phyloP scores from a whole-genome alignment of 441 rosid genomes.

The Rhodomyrtus psidioides region DNA sequence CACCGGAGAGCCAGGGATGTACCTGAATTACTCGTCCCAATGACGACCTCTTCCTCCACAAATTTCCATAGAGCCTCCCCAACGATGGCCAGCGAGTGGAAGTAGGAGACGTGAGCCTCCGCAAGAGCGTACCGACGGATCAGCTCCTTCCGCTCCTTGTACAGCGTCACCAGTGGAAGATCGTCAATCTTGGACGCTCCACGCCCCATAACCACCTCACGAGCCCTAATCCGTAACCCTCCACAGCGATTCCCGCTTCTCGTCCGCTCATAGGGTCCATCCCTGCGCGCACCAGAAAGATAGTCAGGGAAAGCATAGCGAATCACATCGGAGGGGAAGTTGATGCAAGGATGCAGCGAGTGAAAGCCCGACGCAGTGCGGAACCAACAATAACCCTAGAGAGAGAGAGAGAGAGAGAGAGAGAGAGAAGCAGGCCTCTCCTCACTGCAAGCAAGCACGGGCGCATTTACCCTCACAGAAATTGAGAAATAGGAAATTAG shows the following conservation, averaged over 20 bases:
- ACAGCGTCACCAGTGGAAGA: constrained; percentile 60
- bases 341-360: not conserved
- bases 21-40: constrained; percentile 21
- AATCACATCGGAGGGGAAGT: not conserved
- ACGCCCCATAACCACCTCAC: constrained; percentile 56
- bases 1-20: constrained; percentile 60
- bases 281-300: not conserved
- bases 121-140: constrained; percentile 69
- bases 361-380: not conserved
- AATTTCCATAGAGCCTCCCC: constrained; percentile 74
- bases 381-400: not conserved
- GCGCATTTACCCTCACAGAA: not conserved
- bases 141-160: constrained; percentile 60
- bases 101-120: constrained; percentile 66
- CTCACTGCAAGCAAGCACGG: not conserved
- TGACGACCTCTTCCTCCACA: constrained; percentile 65
- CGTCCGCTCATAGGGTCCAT: not conserved
- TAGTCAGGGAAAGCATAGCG: not conserved
- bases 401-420: no score
- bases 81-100: constrained; percentile 55
- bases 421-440: not conserved
- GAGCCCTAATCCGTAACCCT: not conserved
- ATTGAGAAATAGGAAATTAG: no score
- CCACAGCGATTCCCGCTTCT: not conserved
- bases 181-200: constrained; percentile 83